Conservation (phyloP, 1,284 basidiomycete genomes). For the Naganishia sp. region DNA sequence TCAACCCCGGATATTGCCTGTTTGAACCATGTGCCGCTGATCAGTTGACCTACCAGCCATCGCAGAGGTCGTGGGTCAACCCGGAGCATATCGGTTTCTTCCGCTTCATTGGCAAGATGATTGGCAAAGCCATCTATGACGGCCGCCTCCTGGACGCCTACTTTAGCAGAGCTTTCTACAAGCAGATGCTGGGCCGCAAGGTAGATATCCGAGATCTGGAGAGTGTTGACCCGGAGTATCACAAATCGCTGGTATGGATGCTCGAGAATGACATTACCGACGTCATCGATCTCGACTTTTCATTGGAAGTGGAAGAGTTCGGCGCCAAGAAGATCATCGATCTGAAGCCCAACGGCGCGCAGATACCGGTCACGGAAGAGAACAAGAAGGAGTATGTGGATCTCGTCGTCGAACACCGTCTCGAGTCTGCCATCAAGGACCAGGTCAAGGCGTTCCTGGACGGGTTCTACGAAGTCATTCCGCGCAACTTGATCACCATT, state of each 20-base stretch:
- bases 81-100: slow-evolving; percentile 96
- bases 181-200: slow-evolving; percentile 84
- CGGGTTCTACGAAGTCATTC: slow-evolving; percentile 82
- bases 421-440: slow-evolving; percentile 94
- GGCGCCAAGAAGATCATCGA: slow-evolving; percentile 83
- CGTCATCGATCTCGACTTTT: slow-evolving; percentile 55
- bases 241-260: slow-evolving; percentile 56
- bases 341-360: slow-evolving; percentile 78
- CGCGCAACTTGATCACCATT: slow-evolving; percentile 56
- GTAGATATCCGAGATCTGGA: slow-evolving; percentile 93
- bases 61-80: slow-evolving; percentile 91
- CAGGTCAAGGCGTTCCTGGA: slow-evolving; percentile 87
- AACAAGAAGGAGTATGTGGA: slow-evolving; percentile 97
- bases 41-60: slow-evolving; percentile 91
- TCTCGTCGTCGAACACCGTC: slow-evolving; percentile 73
- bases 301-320: slow-evolving; percentile 65
- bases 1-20: slow-evolving; percentile 93
- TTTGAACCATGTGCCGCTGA: slow-evolving; percentile 98
- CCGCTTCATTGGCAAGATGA: slow-evolving; percentile 97
- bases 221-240: slow-evolving; percentile 85
- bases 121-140: slow-evolving; percentile 60
- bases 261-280: slow-evolving; percentile 54
- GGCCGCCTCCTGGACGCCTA: slow-evolving; percentile 89
- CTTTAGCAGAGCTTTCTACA: slow-evolving; percentile 92
- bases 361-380: slow-evolving; percentile 84